Evolutionary conservation across 2,329 filamentous ascomycete genomes (phyloP), one percentile per base, ranked within the genome.

Genomic region (Colletotrichum sp.): DNA sequence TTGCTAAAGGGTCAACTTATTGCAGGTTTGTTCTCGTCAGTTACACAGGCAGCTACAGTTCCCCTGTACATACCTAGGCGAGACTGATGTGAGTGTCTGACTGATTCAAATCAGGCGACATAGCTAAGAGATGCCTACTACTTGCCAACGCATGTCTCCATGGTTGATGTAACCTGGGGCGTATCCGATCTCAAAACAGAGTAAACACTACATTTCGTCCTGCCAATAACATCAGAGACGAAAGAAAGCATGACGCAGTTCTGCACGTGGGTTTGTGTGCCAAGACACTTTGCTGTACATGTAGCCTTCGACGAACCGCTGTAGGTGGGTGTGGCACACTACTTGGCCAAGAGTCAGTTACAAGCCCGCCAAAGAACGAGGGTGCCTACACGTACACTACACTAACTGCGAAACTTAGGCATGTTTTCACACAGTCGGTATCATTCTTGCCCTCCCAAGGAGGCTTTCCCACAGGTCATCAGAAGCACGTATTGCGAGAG

Each of bases 201-300:
- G 8, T 2, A 49, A 7, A 52, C 44, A 1, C 44, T 52, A 52
- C n/a, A 13, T 52, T 4, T 4, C n/a, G 44, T 52, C 44, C 2
- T 21, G n/a, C 44, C 44, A 52, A 21, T 21, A 2, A 52, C 1
- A 5, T 21, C n/a, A 52, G 0, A 52, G 44, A 52, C 44, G 44
- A 52, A 52, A 52, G 44, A 21, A 52, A 52, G 44, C 44, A 52
- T 52, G n/a, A 24, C 44, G 6, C n/a, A 13, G 2, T 13, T 21
- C 0, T 52, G 2, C n/a, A 52, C 44, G 44, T 52, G 10, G n/a
- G 44, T 3, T 52, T 52, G 6, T 21, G 44, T 52, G n/a, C 44
- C 1, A 52, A 15, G 44, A 24, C 3, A 21, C 0, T 21, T 24
- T 2, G 0, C 44, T 52, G 9, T n/a, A 49, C 18, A 1, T 12